A percentile compares a stretch with the other conserved stretches of the same genome.
Evolutionary conservation across 106 monocot genomes (phyloP).

Genomic region (Xerophyta viscosa): DNA sequence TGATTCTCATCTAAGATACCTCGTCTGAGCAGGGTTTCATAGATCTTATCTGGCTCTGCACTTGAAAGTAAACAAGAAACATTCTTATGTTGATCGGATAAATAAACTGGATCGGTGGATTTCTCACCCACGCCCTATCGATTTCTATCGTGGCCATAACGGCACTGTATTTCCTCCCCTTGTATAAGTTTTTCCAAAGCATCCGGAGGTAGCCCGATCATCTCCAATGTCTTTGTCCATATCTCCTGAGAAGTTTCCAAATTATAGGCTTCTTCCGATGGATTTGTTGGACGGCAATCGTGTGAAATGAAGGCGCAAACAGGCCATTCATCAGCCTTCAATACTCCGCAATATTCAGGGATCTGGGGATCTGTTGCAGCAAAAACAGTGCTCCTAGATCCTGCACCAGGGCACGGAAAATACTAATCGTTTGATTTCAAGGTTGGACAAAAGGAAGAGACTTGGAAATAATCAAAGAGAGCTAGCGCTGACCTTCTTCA

Average conservation of each 20-base stretch:
- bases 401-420: conserved; percentile 18
- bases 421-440: neutral
- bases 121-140: too few species aligned
- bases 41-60: too few species aligned
- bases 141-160: conserved; percentile 15
- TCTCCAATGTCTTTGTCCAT: conserved; percentile 84
- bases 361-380: conserved; percentile 82
- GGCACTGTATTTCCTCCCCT: conserved; percentile 61
- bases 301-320: conserved; percentile 72
- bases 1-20: too few species aligned
- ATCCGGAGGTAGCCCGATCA: conserved; percentile 72
- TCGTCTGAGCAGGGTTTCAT: too few species aligned
- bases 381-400: conserved; percentile 78
- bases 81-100: too few species aligned
- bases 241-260: conserved; percentile 63
- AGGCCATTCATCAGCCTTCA: conserved; percentile 92
- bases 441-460: neutral
- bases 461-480: neutral
- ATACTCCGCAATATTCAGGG: conserved; percentile 63
- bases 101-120: too few species aligned
- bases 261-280: conserved; percentile 89
- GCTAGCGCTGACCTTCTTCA: conserved; percentile 38
- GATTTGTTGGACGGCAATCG: conserved; percentile 80
- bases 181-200: conserved; percentile 67
- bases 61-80: too few species aligned